Percentiles rank a stretch among this genome's conserved stretches.
phyloP scores from a whole-genome alignment of 768 basidiomycete genomes.

The Termitomyces sp. region DNA sequence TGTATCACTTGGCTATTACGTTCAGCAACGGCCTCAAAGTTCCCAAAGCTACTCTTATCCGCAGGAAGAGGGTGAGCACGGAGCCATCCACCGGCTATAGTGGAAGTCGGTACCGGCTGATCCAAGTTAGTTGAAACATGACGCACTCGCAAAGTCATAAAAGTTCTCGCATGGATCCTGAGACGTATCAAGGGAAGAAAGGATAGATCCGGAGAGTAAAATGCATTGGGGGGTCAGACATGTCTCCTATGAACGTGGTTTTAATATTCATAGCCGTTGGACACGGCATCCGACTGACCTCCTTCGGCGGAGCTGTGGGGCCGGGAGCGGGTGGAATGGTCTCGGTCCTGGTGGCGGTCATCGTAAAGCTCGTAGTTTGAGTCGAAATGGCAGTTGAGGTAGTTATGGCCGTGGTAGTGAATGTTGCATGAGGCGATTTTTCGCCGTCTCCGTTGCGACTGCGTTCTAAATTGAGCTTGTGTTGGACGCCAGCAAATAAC shows the following conservation, averaged over 20 bases:
- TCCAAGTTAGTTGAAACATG: conserved; percentile 1
- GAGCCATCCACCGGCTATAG: conserved; percentile 83
- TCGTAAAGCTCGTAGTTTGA: conserved; percentile 20
- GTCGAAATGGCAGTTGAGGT: conserved; percentile 28
- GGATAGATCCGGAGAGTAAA: conserved; percentile 72
- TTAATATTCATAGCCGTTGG: conserved; percentile 1
- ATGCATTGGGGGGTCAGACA: conserved; percentile 83
- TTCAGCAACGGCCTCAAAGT: conserved; percentile 66
- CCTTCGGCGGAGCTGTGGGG: conserved; percentile 47
- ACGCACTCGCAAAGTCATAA: conserved; percentile 88
- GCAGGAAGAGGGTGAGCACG: conserved; percentile 79
- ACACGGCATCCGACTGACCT: conserved; percentile 28
- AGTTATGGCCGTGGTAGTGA: conserved; percentile 31
- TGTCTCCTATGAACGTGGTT: conserved; percentile 35
- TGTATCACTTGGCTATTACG: conserved; percentile 77
- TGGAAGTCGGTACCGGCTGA: not conserved
- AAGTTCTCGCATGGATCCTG: conserved; percentile 96
- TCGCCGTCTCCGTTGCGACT: conserved; percentile 31
- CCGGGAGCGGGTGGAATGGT: conserved; percentile 41
- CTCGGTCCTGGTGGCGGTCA: conserved; percentile 32
- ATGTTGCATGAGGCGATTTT: conserved; percentile 23
- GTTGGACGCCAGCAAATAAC: conserved; percentile 85
- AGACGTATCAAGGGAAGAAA: conserved; percentile 72
- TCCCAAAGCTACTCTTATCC: conserved; percentile 69
- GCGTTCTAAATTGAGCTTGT: conserved; percentile 54